Base-by-base conservation (phyloP, 805 yeast genomes). In the Teunomyces lycoperdinae region DNA sequence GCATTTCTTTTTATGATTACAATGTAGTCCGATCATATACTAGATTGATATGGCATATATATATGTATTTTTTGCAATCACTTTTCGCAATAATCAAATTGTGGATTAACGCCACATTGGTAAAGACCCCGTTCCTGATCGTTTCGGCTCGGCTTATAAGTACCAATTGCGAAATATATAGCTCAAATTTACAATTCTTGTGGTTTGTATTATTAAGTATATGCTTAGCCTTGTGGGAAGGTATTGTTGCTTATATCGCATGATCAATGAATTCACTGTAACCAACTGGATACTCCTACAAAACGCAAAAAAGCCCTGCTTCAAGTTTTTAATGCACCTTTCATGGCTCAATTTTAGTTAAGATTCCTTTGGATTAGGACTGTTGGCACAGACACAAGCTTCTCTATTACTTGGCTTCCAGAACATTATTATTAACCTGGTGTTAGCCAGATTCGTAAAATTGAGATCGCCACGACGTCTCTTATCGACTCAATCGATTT, bases 51-150 rank as follows among this genome's bases (percentile, higher is more conserved):
- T 20, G 24, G 24, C 24, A 20, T 20, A 20, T 20, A 20, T 20
- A 20, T 20, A 20, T 20, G 24, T 20, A 20, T 20, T 20, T 32
- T 32, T 32, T 32, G 34, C 34, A 32, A 11, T 32, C 34, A 5
- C 34, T 32, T 32, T 32, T 32, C 34, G 34, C 34, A 32, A 32
- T 32, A 2, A 32, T 8, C 17, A 32, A 38, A 38, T 9, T 38
- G 41, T 38, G 41, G 41, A 38, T 38, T 5, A 9, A 20, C 41
- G 41, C 41, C 41, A 38, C 41, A 38, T 38, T 38, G 29, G 9
- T 17, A 28, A 38, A n/a, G 16, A 24, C 34, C 34, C 34, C 34
- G 13, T 32, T 32, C 17, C 14, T 32, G 41, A n/a, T 4, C 17
- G 7, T 7, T 24, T 26, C 30, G 30, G 41, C 9, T 38, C 41